These are phyloP conservation scores for Epichloe scottii DNA, from an alignment of 2,329 filamentous ascomycete genomes.

Conservation along the genomic window DNA sequence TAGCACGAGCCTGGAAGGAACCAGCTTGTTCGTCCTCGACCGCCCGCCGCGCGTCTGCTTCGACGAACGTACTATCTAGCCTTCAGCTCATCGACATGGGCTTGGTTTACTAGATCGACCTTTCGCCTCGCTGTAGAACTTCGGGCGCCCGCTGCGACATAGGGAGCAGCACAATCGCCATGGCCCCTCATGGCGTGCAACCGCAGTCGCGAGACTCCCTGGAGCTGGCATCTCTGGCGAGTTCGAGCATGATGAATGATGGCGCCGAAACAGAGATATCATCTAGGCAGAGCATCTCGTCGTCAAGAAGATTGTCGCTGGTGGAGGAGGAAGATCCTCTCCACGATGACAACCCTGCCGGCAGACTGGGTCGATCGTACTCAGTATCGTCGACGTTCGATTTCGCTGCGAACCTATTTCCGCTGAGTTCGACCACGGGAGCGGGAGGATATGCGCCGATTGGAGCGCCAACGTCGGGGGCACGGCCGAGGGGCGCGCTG, in stretches of 20 bases:
- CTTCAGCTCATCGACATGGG: constrained; percentile 14
- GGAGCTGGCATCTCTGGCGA: constrained; percentile 89
- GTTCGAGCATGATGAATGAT: constrained; percentile 48
- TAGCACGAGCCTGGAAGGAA: neutral
- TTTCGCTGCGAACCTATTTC: constrained; percentile 86
- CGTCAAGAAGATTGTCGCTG: constrained; percentile 82
- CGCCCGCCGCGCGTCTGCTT: neutral
- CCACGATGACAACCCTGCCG: constrained; percentile 39
- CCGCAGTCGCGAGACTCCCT: constrained; percentile 69
- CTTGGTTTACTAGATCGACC: constrained; percentile 11
- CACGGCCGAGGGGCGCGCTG: constrained; percentile 34
- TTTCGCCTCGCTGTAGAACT: neutral
- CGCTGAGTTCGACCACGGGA: constrained; percentile 68
- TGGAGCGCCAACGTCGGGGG: constrained; percentile 55
- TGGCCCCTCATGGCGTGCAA: constrained; percentile 28
- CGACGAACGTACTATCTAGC: neutral
- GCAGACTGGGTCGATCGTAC: constrained; percentile 52
- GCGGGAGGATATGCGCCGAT: constrained; percentile 70
- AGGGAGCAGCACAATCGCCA: constrained; percentile 16
- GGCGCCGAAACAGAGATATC: constrained; percentile 50
- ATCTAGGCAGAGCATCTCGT: constrained; percentile 76
- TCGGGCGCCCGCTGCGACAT: neutral
- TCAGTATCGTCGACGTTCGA: constrained; percentile 91
- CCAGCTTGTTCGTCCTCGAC: neutral
- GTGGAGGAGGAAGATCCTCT: constrained; percentile 71